A percentile compares a stretch with the other conserved stretches of the same genome.
Evolutionary conservation across 1,284 basidiomycete species (phyloP).

Genomic region (Leccinum glutinopallens): DNA sequence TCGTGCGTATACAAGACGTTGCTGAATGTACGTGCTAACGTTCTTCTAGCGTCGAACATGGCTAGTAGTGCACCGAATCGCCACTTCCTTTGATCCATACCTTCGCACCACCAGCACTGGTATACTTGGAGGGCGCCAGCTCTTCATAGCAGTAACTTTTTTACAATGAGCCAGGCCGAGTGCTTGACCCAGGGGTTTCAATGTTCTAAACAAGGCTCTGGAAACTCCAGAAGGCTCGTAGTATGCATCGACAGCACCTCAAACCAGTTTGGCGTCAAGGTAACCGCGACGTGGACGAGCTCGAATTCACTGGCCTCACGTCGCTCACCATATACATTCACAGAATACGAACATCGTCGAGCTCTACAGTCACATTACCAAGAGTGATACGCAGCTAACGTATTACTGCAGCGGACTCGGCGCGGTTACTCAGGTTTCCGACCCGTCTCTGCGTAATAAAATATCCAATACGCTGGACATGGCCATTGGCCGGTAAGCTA

Average conservation of each 20-base stretch:
- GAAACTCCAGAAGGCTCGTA: slow-evolving; percentile 34
- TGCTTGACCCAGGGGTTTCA: slow-evolving; percentile 7
- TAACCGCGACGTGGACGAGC: slow-evolving; percentile 16
- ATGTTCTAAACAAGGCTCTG: slow-evolving; percentile 9
- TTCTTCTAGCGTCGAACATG: neutral
- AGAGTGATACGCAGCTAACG: slow-evolving; percentile 34
- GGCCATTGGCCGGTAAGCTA: slow-evolving; percentile 34
- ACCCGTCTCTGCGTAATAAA: slow-evolving; percentile 13
- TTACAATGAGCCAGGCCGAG: slow-evolving; percentile 10
- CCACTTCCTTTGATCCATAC: neutral
- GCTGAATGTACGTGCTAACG: no score
- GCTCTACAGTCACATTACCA: slow-evolving; percentile 36
- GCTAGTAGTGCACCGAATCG: neutral
- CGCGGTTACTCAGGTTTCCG: slow-evolving; percentile 28
- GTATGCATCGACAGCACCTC: slow-evolving; percentile 43
- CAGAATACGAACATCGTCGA: slow-evolving; percentile 44
- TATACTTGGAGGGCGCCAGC: slow-evolving; percentile 6
- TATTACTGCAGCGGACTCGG: slow-evolving; percentile 43
- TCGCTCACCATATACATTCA: neutral
- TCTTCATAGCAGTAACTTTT: neutral
- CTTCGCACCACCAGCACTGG: neutral
- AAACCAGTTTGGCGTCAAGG: slow-evolving; percentile 38
- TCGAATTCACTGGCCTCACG: neutral
- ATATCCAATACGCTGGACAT: slow-evolving; percentile 34
- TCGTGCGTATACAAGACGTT: no score